Conservation (phyloP, 169 alveolate species). For the Eimeria necatrix region DNA sequence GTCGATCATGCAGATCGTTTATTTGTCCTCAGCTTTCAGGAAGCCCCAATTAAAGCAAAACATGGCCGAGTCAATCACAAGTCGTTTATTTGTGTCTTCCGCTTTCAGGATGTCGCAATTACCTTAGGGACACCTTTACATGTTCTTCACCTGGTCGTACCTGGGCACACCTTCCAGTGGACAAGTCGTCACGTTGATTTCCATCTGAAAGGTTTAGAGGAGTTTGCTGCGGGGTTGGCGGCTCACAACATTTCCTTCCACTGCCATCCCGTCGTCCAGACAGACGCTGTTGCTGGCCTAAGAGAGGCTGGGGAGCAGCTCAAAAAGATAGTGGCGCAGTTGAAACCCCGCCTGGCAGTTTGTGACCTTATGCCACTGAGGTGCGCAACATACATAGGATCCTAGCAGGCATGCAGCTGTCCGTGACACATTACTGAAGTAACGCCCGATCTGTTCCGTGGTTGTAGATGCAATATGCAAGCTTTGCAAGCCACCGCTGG, state of each 20-base stretch:
- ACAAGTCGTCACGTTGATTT: constrained; percentile 39
- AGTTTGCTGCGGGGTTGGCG: constrained; percentile 74
- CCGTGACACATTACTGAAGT: too few relatives aligned
- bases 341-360: constrained; percentile 39
- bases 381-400: neutral
- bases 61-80: too few relatives aligned
- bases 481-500: neutral
- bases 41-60: too few relatives aligned
- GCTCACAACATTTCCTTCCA: constrained; percentile 81
- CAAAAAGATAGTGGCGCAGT: neutral
- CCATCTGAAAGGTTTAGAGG: constrained; percentile 62
- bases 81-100: neutral
- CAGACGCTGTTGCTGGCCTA: constrained; percentile 59
- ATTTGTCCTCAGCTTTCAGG: too few relatives aligned
- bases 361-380: constrained; percentile 66
- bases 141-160: constrained; percentile 54
- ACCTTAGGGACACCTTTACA: constrained; percentile 28
- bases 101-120: constrained; percentile 32
- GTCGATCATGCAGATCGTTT: too few relatives aligned
- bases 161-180: constrained; percentile 40
- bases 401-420: too few relatives aligned
- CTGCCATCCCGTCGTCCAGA: constrained; percentile 72
- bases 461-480: too few relatives aligned
- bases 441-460: too few relatives aligned
- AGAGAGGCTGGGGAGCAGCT: neutral